phyloP scores from a whole-genome alignment of 148 eudicot genomes.

The Talinum fruticosum region DNA sequence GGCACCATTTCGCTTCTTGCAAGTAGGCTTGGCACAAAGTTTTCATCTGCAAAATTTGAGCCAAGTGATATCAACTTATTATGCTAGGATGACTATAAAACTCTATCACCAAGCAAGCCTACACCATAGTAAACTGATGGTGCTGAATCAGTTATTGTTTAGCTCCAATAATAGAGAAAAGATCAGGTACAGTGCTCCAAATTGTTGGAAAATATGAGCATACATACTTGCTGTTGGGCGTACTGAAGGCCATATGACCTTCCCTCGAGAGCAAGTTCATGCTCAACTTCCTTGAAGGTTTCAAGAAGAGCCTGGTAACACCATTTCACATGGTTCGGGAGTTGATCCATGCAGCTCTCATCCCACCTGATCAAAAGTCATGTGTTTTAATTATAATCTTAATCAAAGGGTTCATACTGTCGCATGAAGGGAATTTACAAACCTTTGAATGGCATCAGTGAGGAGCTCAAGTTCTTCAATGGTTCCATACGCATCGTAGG shows the following conservation, averaged over 20 bases:
- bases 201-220: neutral
- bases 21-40: conserved; percentile 23
- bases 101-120: too few relatives aligned
- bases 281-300: conserved; percentile 35
- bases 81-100: too few relatives aligned
- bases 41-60: conserved; percentile 24
- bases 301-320: conserved; percentile 29
- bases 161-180: too few relatives aligned
- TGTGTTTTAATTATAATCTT: neutral
- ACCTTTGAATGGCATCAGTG: conserved; percentile 42
- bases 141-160: too few relatives aligned
- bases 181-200: too few relatives aligned
- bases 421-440: neutral
- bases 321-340: conserved; percentile 40
- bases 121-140: too few relatives aligned
- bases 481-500: conserved; percentile 47
- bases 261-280: conserved; percentile 33
- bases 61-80: too few relatives aligned
- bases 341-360: conserved; percentile 23
- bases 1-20: conserved; percentile 41
- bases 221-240: conserved; percentile 32
- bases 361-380: conserved; percentile 45
- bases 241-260: conserved; percentile 22
- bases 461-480: conserved; percentile 40
- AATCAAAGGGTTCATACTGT: too few relatives aligned